These are phyloP conservation scores for Biscutella laevigata DNA, from an alignment of 441 rosid genomes.

Conservation along the genomic window DNA sequence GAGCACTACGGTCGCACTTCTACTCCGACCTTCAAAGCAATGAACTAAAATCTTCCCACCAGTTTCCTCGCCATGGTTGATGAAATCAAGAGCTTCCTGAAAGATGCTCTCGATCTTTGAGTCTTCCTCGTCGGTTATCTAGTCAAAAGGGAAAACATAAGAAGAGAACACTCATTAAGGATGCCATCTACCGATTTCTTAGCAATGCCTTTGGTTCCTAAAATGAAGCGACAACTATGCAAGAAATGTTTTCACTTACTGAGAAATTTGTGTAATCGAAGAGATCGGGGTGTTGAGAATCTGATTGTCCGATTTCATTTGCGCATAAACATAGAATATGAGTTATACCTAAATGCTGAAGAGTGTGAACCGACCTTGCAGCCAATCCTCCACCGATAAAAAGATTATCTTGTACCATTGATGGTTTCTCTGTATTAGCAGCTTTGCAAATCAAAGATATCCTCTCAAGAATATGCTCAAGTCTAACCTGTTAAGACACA, in stretches of 20 bases:
- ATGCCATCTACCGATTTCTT: not conserved
- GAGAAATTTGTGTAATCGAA: constrained; percentile 80
- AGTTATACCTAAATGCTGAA: constrained; percentile 75
- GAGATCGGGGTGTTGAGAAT: constrained; percentile 72
- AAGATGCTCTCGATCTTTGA: constrained; percentile 69
- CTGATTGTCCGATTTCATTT: constrained; percentile 96
- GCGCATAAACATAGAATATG: constrained; percentile 88
- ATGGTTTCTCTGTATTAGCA: constrained; percentile 93
- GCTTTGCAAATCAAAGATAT: constrained; percentile 89
- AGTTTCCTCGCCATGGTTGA: constrained; percentile 66
- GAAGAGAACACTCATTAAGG: constrained; percentile 15
- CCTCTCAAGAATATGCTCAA: constrained; percentile 97
- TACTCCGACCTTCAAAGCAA: constrained; percentile 97
- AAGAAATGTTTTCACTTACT: constrained; percentile 48
- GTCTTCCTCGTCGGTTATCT: constrained; percentile 85
- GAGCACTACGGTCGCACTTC: constrained; percentile 86
- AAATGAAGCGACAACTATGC: not conserved
- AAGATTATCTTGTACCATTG: constrained; percentile 54
- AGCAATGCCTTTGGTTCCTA: not conserved
- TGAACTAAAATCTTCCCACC: constrained; percentile 84
- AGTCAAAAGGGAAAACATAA: constrained; percentile 25
- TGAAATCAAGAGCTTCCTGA: constrained; percentile 72
- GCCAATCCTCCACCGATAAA: constrained; percentile 94
- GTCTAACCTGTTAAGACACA: constrained; percentile 56
- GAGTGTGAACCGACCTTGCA: constrained; percentile 77